Evolutionary conservation across 192 early-diverging fungal species (phyloP).

Genomic region (Gryganskiella cystojenkinii): DNA sequence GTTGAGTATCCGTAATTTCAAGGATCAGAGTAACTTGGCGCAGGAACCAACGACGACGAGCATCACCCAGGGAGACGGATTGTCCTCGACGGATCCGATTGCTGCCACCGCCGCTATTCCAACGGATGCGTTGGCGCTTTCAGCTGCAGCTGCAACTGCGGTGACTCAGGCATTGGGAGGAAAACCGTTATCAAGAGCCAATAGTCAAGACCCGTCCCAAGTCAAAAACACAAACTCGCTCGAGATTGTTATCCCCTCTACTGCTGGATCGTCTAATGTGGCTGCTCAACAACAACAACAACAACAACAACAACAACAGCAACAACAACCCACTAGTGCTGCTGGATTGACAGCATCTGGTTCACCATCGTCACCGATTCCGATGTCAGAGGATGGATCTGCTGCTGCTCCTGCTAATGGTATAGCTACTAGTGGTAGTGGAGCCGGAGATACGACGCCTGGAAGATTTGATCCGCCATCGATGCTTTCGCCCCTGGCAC

Average conservation of each 20-base stretch:
- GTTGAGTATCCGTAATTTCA: slow-evolving; percentile 35
- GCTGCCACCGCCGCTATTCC: background rate
- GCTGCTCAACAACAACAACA: too few species aligned
- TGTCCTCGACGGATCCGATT: background rate
- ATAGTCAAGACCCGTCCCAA: slow-evolving; percentile 3
- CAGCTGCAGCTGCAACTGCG: background rate
- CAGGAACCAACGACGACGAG: background rate
- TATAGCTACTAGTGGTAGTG: background rate
- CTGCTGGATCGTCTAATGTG: background rate
- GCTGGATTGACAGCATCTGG: background rate
- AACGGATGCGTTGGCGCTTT: background rate
- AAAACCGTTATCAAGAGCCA: slow-evolving; percentile 20
- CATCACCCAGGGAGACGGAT: background rate
- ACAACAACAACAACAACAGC: too few species aligned
- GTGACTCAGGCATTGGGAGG: background rate
- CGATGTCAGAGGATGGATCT: background rate
- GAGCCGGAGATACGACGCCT: too few species aligned
- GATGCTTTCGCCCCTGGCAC: background rate
- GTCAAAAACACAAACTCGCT: background rate
- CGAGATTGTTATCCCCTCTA: background rate
- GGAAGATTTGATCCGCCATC: background rate
- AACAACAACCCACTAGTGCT: too few species aligned
- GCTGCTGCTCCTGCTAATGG: background rate
- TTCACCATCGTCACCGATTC: slow-evolving; percentile 15
- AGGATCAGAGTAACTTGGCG: slow-evolving; percentile 3